These are phyloP conservation scores for Lodderomyces margitis DNA, from an alignment of 1,139 yeast genomes.

Conservation along the genomic window DNA sequence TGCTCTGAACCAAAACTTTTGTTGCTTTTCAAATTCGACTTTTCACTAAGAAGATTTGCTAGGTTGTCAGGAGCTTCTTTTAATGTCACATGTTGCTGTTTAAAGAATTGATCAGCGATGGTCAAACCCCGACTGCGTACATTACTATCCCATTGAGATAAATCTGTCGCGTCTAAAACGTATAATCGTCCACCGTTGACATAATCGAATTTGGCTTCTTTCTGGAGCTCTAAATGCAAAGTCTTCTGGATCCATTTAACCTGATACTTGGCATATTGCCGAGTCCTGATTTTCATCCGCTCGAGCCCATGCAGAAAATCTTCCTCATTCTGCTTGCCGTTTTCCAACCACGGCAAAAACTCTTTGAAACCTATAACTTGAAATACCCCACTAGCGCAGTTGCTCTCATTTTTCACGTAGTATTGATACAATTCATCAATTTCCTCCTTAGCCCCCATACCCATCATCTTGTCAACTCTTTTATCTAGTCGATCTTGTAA, in stretches of 20 bases:
- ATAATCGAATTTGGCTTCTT: constrained; percentile 48
- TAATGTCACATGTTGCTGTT: constrained; percentile 4
- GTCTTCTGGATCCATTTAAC: constrained; percentile 88
- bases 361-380: constrained; percentile 97
- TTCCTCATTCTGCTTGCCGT: constrained; percentile 14
- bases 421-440: constrained; percentile 54
- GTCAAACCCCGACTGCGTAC: constrained; percentile 57
- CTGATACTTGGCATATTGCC: constrained; percentile 86
- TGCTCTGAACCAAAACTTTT: constrained; percentile 29
- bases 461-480: constrained; percentile 83
- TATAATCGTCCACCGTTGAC: constrained; percentile 63
- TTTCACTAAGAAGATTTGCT: background rate
- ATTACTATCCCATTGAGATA: constrained; percentile 53
- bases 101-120: constrained; percentile 43
- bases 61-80: constrained; percentile 16
- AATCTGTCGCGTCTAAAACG: constrained; percentile 74
- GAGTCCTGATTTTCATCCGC: constrained; percentile 78
- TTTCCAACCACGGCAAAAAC: constrained; percentile 72
- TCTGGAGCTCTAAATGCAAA: constrained; percentile 59
- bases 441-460: constrained; percentile 66
- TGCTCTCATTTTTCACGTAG: constrained; percentile 33
- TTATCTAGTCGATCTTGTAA: constrained; percentile 65
- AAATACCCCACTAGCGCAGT: constrained; percentile 77
- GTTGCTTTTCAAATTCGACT: constrained; percentile 3
- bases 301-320: constrained; percentile 53